Conservation (phyloP, 2,329 filamentous ascomycete genomes). For the Alternaria triticina region DNA sequence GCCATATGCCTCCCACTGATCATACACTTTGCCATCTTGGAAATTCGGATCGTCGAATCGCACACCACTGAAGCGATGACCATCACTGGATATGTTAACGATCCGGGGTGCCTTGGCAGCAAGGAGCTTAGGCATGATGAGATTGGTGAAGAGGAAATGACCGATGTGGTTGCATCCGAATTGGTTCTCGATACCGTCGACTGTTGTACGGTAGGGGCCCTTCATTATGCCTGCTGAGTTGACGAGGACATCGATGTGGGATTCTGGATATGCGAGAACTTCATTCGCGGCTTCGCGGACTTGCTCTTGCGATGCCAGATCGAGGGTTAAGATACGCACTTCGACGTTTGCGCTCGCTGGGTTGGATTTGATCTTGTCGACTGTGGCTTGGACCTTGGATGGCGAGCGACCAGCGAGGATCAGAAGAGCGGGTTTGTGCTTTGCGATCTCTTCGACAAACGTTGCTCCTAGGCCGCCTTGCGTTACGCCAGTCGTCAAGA, state of each 20-base stretch:
- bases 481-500: conserved; percentile 48
- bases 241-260: conserved; percentile 52
- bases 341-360: conserved; percentile 41
- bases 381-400: conserved; percentile 50
- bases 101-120: conserved; percentile 43
- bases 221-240: conserved; percentile 51
- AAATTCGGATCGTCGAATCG: conserved; percentile 55
- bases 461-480: conserved; percentile 37
- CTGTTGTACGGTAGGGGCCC: conserved; percentile 31
- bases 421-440: conserved; percentile 34
- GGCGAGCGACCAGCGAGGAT: conserved; percentile 52
- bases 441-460: conserved; percentile 37
- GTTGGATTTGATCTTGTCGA: conserved; percentile 43
- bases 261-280: conserved; percentile 35
- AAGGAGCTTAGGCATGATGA: conserved; percentile 54
- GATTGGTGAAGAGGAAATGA: conserved; percentile 56
- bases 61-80: conserved; percentile 49
- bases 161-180: conserved; percentile 59
- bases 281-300: conserved; percentile 45
- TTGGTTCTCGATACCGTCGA: conserved; percentile 49
- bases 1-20: conserved; percentile 55
- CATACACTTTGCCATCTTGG: conserved; percentile 49
- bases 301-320: conserved; percentile 47
- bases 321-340: conserved; percentile 40
- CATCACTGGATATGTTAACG: conserved; percentile 52